Evolutionary conservation across 495 filamentous ascomycete species (phyloP).

Genomic region (Daldinia decipiens): DNA sequence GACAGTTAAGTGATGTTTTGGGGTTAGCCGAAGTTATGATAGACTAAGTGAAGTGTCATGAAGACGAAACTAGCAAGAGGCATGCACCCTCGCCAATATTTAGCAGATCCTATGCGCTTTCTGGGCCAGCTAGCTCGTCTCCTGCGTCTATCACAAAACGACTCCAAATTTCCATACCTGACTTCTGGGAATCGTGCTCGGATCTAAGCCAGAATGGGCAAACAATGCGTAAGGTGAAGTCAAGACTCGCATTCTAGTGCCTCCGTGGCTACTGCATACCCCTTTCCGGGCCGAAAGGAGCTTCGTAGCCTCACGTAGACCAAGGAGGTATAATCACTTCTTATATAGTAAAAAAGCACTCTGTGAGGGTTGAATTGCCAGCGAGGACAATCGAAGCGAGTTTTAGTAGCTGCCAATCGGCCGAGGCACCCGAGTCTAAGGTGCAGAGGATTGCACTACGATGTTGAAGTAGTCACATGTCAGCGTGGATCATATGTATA

Average conservation of each 20-base stretch:
- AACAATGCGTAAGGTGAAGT: neutral
- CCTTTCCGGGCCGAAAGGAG: constrained; percentile 23
- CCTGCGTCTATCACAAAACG: neutral
- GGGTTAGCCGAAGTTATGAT: constrained; percentile 3
- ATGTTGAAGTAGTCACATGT: constrained; percentile 6
- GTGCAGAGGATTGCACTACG: neutral
- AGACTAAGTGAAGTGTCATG: neutral
- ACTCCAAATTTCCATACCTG: neutral
- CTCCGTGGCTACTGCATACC: constrained; percentile 7
- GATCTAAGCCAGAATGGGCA: neutral
- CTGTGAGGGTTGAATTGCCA: neutral
- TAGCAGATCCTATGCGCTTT: neutral
- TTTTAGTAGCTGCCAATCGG: constrained; percentile 18
- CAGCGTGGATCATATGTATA: constrained; percentile 2
- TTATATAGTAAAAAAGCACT: constrained; percentile 3
- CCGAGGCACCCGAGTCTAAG: constrained; percentile 24
- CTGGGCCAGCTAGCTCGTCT: neutral
- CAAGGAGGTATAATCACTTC: constrained; percentile 7
- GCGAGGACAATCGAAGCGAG: constrained; percentile 14
- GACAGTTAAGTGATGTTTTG: neutral
- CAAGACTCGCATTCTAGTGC: constrained; percentile 13
- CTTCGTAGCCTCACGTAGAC: constrained; percentile 11
- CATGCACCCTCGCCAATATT: neutral
- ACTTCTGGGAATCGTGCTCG: too few relatives aligned
- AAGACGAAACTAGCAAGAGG: neutral